A percentile compares a stretch with the other conserved stretches of the same genome.
phyloP scores from a whole-genome alignment of 345 rosid species.

The Laguncularia racemosa region DNA sequence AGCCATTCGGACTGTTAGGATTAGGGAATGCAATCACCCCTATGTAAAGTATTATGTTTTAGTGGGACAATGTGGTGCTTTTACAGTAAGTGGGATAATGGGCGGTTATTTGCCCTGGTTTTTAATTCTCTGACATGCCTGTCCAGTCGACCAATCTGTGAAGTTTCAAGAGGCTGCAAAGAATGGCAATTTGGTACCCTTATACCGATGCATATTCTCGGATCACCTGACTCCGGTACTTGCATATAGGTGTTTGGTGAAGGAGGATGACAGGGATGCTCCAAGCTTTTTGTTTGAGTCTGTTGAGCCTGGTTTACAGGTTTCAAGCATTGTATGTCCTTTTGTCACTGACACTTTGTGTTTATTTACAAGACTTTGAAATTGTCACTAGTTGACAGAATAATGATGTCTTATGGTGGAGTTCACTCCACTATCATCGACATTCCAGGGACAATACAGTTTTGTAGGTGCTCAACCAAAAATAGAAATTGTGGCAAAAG shows the following conservation, averaged over 20 bases:
- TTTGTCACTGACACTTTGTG: not conserved
- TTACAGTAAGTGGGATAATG: too few species aligned
- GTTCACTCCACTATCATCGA: not conserved
- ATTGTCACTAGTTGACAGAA: not conserved
- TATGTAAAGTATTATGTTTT: too few species aligned
- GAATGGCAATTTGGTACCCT: slow-evolving; percentile 73
- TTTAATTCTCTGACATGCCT: not conserved
- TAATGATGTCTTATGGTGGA: not conserved
- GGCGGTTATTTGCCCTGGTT: too few species aligned
- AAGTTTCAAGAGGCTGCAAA: slow-evolving; percentile 65
- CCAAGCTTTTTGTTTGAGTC: slow-evolving; percentile 93
- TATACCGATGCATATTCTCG: slow-evolving; percentile 62
- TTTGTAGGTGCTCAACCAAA: slow-evolving; percentile 90
- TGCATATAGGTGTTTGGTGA: slow-evolving; percentile 83
- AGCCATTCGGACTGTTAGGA: too few species aligned
- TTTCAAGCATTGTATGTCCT: slow-evolving; percentile 49
- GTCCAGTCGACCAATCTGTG: slow-evolving; percentile 39
- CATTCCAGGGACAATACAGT: slow-evolving; percentile 73
- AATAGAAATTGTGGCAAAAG: slow-evolving; percentile 79
- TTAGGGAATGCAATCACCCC: too few species aligned
- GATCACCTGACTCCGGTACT: slow-evolving; percentile 92
- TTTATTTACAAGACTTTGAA: not conserved
- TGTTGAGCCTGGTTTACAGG: slow-evolving; percentile 69
- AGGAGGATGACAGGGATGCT: slow-evolving; percentile 93
- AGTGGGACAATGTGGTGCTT: too few species aligned